Evolutionary conservation across 2,329 filamentous ascomycete species (phyloP), one percentile per base, ranked within the genome.

Genomic region (Beauveria sp.): DNA sequence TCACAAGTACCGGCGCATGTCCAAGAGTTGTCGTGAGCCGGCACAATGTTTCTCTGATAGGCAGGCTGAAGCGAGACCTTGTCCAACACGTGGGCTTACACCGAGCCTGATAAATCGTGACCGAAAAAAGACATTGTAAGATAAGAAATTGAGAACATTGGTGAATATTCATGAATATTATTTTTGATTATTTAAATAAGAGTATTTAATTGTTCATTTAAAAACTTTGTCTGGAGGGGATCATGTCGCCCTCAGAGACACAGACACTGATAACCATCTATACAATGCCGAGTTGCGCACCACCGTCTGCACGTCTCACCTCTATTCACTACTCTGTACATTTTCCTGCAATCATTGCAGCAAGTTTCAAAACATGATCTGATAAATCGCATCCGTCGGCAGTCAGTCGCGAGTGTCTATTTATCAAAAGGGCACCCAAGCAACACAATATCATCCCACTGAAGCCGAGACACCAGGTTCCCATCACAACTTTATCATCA

Each of bases 21-120:
- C 34, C 9, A 26, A 45, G 26, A 51, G 31, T 10, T 8, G 16
- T 22, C 18, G 40, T 20, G 24, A 20, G 38, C 52, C 38, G 40
- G 20, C 14, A 18, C 5, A 6, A 18, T 46, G 28, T 38, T 24
- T 22, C 54, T 45, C 14, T 40, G 45, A 50, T 58, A 58, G 55
- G 55, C 45, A 58, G 34, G 45, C 9, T 34, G 3, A 58, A 42
- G 55, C 55, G 55, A 50, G 55, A 40, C 28, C 7, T 22, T 18
- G 54, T 28, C 45, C 54, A 26, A 50, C 55, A 58, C 55, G 55
- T 58, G 54, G 54, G 54, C 54, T 57, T 57, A 57, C 28, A 49
- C 42, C 2, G 18, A 57, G 28, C 54, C 42, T 12, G 48, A 57
- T 24, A 48, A 57, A 34, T 22, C 42, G 24, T 24, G 54, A 57